phyloP scores from a whole-genome alignment of 106 monocot genomes.

The Phalaenopsis aphrodite region DNA sequence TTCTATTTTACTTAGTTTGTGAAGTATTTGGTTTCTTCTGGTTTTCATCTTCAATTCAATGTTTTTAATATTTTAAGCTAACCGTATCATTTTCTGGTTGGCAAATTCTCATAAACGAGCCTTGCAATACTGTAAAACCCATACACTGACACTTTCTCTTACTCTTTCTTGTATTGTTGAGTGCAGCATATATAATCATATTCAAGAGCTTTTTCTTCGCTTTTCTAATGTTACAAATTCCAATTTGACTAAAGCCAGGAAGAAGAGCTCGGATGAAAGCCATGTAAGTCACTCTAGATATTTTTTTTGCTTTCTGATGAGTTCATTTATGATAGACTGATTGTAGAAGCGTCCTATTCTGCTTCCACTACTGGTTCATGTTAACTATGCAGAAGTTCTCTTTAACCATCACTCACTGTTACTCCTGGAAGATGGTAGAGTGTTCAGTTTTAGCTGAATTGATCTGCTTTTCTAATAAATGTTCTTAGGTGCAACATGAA shows the following conservation, averaged over 20 bases:
- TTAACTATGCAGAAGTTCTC: not conserved
- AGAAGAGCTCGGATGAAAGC: not conserved
- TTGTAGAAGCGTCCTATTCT: too few relatives aligned
- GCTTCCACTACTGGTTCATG: not conserved
- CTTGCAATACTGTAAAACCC: not conserved
- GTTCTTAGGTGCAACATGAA: not conserved
- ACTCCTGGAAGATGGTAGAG: not conserved
- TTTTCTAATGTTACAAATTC: conserved; percentile 22
- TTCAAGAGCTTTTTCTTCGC: conserved; percentile 38
- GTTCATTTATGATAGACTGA: not conserved
- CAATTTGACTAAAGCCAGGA: not conserved
- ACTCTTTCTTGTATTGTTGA: not conserved
- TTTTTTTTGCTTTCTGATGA: not conserved
- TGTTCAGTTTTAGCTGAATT: not conserved
- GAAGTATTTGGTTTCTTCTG: too few relatives aligned
- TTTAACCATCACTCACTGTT: not conserved
- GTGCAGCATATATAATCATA: conserved; percentile 70
- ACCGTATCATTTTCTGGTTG: not conserved
- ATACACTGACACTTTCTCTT: not conserved
- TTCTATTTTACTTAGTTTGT: not conserved
- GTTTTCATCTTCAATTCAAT: too few relatives aligned
- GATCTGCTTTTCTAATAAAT: not conserved
- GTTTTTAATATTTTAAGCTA: too few relatives aligned
- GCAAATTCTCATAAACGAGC: not conserved
- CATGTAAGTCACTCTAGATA: conserved; percentile 9